These are phyloP conservation scores for Rubia balearica DNA, from an alignment of 305 asterid species.

Conservation along the genomic window DNA sequence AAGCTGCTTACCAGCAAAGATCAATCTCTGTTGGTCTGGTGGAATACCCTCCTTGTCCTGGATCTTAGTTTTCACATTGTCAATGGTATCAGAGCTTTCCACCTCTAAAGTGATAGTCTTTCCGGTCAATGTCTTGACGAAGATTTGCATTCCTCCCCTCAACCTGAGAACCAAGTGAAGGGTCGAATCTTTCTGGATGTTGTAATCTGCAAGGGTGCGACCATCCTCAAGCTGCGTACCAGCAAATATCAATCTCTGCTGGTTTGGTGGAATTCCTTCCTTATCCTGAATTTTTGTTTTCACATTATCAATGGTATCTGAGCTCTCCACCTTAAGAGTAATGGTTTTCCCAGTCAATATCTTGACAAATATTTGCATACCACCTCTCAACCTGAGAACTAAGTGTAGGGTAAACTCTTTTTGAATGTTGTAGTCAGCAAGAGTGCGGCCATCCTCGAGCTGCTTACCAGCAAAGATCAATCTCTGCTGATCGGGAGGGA, in stretches of 20 bases:
- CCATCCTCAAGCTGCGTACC: neutral
- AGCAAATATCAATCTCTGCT: slow-evolving; percentile 25
- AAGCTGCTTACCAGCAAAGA: too few species aligned
- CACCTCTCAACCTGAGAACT: slow-evolving; percentile 27
- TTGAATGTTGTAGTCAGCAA: slow-evolving; percentile 25
- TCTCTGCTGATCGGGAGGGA: slow-evolving; percentile 28
- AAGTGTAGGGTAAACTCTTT: slow-evolving; percentile 23
- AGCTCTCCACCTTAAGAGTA: slow-evolving; percentile 22
- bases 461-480: slow-evolving; percentile 26
- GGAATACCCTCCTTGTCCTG: too few species aligned
- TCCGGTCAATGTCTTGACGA: too few species aligned
- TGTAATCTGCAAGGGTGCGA: too few species aligned
- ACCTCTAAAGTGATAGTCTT: too few species aligned
- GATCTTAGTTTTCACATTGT: too few species aligned
- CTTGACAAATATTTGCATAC: slow-evolving; percentile 25
- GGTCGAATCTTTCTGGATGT: too few species aligned
- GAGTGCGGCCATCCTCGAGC: slow-evolving; percentile 21
- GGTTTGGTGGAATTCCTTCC: slow-evolving; percentile 26
- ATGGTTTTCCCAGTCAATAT: slow-evolving; percentile 24
- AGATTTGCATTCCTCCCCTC: too few species aligned
- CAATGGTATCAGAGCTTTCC: too few species aligned
- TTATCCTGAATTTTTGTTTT: slow-evolving; percentile 20
- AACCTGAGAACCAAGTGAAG: too few species aligned
- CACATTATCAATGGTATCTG: slow-evolving; percentile 23
- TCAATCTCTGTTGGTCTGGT: too few species aligned